Base-by-base conservation (phyloP, 2,329 filamentous ascomycete species). In the Calonectria crousiana region DNA sequence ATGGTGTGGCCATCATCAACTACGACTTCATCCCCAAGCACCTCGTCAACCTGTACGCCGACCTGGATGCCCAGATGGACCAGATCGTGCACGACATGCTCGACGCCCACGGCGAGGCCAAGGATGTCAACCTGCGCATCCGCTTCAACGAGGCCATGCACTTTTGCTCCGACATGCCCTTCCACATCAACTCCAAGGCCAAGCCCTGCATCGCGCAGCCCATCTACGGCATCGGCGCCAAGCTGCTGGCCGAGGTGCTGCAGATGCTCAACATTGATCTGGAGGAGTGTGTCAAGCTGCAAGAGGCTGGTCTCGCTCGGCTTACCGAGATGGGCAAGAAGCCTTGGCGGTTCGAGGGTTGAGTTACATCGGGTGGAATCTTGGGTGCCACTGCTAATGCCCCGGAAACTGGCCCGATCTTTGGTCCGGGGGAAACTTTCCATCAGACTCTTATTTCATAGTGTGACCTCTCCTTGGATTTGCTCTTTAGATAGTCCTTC, bases 171-270 rank as follows among this genome's bases (percentile, higher is more conserved):
- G 49, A 52, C 23, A 67, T 67, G 64, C 64, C 64, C 18, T 67
- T 67, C 64, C 64, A 67, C 47, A 67, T 67, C 64, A 67, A 67
- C 64, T 67, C 64, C 47, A 67, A 67, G 64, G 47, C 64, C n/a
- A 67, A 67, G 32, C 64, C 64, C n/a, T 67, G 47, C 64, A 67
- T 67, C 18, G 47, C 64, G 6, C 64, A 67, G 47, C 64, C 64
- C 32, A 67, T 67, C 47, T 67, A 67, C 64, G 64, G 47, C n/a
- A 52, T 67, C 36, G 64, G 64, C 23, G 64, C 64, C 14, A 52
- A 52, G 64, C 47, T 67, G 32, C 47, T 67, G 26, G 64, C 64
- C 2, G 64, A 67, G 64, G 64, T 67, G 23, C 20, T 67, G 64
- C 30, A 67, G 64, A 67, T 52, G 64, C 64, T 67, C 23, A 28